Evolutionary conservation across 1,284 basidiomycete species (phyloP).

Genomic region (Ustilago lituana): DNA sequence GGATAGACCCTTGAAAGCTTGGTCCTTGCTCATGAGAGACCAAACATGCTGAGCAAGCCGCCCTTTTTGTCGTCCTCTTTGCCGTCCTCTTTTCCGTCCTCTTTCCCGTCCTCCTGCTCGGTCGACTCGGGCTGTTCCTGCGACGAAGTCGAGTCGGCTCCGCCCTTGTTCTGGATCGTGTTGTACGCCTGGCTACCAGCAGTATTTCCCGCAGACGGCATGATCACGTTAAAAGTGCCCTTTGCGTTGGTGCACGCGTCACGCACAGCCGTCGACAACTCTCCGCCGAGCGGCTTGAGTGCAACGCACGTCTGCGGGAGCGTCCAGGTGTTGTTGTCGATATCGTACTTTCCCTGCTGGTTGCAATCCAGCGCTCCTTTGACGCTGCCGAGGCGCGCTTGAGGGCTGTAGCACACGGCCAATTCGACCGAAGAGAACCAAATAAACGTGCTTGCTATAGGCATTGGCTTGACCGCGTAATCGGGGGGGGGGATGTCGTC

Average conservation of each 20-base stretch:
- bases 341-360: constrained; percentile 34
- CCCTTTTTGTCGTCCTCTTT: constrained; percentile 10
- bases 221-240: constrained; percentile 30
- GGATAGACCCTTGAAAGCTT: no score
- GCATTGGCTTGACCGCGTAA: not conserved
- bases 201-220: constrained; percentile 16
- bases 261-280: constrained; percentile 16
- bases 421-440: constrained; percentile 48
- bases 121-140: not conserved
- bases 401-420: constrained; percentile 36
- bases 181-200: constrained; percentile 21
- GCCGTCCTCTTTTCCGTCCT: not conserved
- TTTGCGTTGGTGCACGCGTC: constrained; percentile 28
- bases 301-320: constrained; percentile 41
- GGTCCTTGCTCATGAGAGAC: constrained; percentile 1
- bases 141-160: not conserved
- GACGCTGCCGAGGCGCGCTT: constrained; percentile 27
- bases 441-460: constrained; percentile 28
- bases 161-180: constrained; percentile 8
- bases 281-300: constrained; percentile 27
- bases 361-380: constrained; percentile 30
- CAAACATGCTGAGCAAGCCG: constrained; percentile 4
- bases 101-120: constrained; percentile 1
- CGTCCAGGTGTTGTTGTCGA: constrained; percentile 36
- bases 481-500: not conserved